These are phyloP conservation scores for Daedaleopsis nitida DNA, from an alignment of 768 basidiomycete species.

Conservation along the genomic window DNA sequence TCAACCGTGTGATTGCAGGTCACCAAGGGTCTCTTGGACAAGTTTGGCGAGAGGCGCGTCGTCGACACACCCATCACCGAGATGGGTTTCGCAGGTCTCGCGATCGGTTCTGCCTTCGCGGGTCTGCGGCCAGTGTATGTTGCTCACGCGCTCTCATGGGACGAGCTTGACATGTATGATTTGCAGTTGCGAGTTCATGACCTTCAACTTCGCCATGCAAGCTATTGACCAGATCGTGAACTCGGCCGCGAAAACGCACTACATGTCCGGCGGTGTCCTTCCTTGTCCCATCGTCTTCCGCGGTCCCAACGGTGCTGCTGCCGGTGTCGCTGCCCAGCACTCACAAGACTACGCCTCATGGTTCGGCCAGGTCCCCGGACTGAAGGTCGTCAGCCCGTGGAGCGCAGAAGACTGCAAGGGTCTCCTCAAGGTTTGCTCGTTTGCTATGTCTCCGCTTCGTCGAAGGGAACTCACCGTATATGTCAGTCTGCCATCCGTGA, in stretches of 20 bases:
- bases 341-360: slow-evolving; percentile 97
- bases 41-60: slow-evolving; percentile 98
- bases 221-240: slow-evolving; percentile 99
- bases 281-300: slow-evolving; percentile 99
- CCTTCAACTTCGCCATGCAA: slow-evolving; percentile 99
- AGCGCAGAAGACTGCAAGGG: slow-evolving; percentile 99
- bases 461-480: background rate
- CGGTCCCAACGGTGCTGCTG: slow-evolving; percentile 97
- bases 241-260: slow-evolving; percentile 99
- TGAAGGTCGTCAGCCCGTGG: slow-evolving; percentile 98
- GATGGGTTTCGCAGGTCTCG: slow-evolving; percentile 98
- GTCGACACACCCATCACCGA: slow-evolving; percentile 97
- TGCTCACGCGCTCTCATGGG: background rate
- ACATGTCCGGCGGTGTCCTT: slow-evolving; percentile 99
- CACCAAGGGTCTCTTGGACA: slow-evolving; percentile 98
- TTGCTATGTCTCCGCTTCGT: background rate
- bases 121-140: slow-evolving; percentile 88
- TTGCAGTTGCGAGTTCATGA: slow-evolving; percentile 97
- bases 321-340: slow-evolving; percentile 96
- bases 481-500: slow-evolving; percentile 91
- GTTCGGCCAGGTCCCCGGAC: slow-evolving; percentile 91
- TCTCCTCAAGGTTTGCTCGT: slow-evolving; percentile 76
- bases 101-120: slow-evolving; percentile 91
- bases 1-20: slow-evolving; percentile 54
- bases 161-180: slow-evolving; percentile 5